Conservation (phyloP, 2,329 filamentous ascomycete species). For the Penicillium sclerotigenum region DNA sequence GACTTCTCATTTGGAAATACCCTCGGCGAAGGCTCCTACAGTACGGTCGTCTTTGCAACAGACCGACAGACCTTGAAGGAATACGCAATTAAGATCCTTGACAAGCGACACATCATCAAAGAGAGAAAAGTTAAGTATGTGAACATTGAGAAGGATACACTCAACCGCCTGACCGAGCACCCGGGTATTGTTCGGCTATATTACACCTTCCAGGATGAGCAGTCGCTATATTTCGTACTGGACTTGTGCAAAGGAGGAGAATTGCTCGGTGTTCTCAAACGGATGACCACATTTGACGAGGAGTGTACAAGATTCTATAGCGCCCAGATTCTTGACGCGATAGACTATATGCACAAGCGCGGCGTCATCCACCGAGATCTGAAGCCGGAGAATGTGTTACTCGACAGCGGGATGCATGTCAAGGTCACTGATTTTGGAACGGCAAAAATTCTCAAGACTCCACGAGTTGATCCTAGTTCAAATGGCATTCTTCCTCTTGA, state of each 20-base stretch:
- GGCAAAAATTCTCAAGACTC: constrained; percentile 76
- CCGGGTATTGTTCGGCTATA: constrained; percentile 94
- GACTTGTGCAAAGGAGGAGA: constrained; percentile 92
- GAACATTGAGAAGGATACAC: constrained; percentile 97
- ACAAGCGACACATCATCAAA: constrained; percentile 99
- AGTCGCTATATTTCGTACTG: constrained; percentile 92
- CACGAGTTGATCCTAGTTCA: constrained; percentile 47
- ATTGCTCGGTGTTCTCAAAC: constrained; percentile 86
- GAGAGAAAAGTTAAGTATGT: constrained; percentile 99
- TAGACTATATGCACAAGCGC: constrained; percentile 95
- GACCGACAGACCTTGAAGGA: constrained; percentile 93
- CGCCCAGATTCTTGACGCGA: constrained; percentile 91
- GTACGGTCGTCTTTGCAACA: constrained; percentile 87
- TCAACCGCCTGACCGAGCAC: constrained; percentile 93
- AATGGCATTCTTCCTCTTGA: constrained; percentile 48
- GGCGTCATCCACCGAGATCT: constrained; percentile 95
- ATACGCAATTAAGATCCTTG: constrained; percentile 96
- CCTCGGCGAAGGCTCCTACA: constrained; percentile 95
- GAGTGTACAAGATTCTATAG: constrained; percentile 94
- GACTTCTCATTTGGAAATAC: constrained; percentile 93
- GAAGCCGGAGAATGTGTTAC: constrained; percentile 93
- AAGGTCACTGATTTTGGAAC: constrained; percentile 99
- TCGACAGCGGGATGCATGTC: constrained; percentile 94
- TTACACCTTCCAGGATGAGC: constrained; percentile 97
- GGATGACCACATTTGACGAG: constrained; percentile 88